Percentiles rank a stretch among this genome's conserved stretches.
Evolutionary conservation across 768 basidiomycete species (phyloP).

Genomic region (Galerina sulciceps): DNA sequence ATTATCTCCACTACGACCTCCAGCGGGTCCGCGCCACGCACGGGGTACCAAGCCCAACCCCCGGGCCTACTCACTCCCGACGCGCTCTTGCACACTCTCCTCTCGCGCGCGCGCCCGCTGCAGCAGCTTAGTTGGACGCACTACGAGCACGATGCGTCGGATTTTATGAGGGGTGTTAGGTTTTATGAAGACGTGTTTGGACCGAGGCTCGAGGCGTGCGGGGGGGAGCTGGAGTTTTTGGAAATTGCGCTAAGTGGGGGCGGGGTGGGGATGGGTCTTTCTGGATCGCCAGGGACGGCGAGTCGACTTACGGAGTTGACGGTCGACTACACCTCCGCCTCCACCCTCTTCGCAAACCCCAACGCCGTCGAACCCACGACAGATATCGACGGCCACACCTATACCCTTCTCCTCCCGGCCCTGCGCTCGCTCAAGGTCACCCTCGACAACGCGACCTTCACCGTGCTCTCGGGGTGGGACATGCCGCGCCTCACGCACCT

Average conservation of each 20-base stretch:
- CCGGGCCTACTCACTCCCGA: conserved; percentile 31
- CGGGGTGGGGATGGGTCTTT: conserved; percentile 14
- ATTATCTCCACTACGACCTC: neutral
- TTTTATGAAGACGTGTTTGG: conserved; percentile 60
- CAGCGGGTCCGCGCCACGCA: too few species aligned
- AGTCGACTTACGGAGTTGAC: conserved; percentile 16
- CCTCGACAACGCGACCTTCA: conserved; percentile 73
- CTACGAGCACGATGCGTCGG: conserved; percentile 49
- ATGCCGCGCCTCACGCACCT: conserved; percentile 68
- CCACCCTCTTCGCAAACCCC: neutral
- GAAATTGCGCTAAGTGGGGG: conserved; percentile 49
- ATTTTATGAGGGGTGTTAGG: conserved; percentile 45
- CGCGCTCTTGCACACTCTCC: conserved; percentile 60
- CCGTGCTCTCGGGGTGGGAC: conserved; percentile 65
- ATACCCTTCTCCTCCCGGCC: conserved; percentile 57
- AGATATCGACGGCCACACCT: neutral
- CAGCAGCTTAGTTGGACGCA: conserved; percentile 72
- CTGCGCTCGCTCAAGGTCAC: conserved; percentile 72
- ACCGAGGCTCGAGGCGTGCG: conserved; percentile 54
- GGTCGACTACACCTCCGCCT: conserved; percentile 7
- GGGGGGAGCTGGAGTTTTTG: conserved; percentile 64
- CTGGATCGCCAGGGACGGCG: neutral
- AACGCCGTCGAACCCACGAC: conserved; percentile 19
- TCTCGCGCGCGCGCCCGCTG: conserved; percentile 53
- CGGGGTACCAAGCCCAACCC: neutral